Evolutionary conservation across 192 early-diverging fungal species (phyloP), one percentile per base, ranked within the genome.

Genomic region (Coemansia sp.): DNA sequence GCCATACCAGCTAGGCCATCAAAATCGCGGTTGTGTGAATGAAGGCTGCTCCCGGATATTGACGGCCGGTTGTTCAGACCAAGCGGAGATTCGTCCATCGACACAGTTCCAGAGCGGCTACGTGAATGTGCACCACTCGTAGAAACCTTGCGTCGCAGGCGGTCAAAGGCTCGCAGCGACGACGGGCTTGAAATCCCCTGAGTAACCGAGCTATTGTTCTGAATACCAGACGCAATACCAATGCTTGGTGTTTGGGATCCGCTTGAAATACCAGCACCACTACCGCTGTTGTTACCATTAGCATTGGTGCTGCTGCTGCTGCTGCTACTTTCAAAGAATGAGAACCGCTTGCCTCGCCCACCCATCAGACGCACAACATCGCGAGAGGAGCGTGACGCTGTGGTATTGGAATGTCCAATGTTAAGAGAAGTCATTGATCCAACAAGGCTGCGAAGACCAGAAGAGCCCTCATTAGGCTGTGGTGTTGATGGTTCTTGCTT

Each of bases 361-460:
- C 75, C 74, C 75, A 82, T 82, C 64, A 82, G 67, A 46, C 80
- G 71, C 33, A 74, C 75, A 1, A 82, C 75, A 42, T 82, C 80
- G 23, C 80, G 80, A 15, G 80, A 82, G 1, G 75, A 61, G 4
- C 80, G 71, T 30, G 80, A 51, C 29, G 53, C 79, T 2, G 77
- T 66, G 4, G 77, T 64, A 0, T 62, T 69, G n/a, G 45, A 59
- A 34, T 64, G 60, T 21, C 63, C 59, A 18, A 75, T 66, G 33
- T 66, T 67, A n/a, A 81, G 69, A 48, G 73, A 72, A 4, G 79
- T 63, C 74, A 81, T 81, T 48, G 79, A 81, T 18, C 73, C 79
- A 4, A 81, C 74, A 63, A 81, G 61, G 21, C 79, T 72, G 40
- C 79, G 79, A 39, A 75, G 61, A 2, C 68, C 66, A 1, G 64